Conservation (phyloP, 2,329 filamentous ascomycete genomes). For the Bipolaris victoriae region DNA sequence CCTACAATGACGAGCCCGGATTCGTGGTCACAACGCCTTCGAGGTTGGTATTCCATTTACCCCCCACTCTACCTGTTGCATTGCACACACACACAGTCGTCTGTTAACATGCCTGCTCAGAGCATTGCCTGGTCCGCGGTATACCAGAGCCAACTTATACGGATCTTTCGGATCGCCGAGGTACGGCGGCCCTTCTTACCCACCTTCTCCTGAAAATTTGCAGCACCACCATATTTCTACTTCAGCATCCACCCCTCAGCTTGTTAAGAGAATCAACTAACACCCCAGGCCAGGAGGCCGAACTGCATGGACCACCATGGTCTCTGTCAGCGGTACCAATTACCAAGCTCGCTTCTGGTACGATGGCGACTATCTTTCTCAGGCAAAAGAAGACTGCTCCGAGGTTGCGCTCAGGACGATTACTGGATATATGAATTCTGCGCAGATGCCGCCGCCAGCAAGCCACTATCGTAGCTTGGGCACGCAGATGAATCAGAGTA, state of each 20-base stretch:
- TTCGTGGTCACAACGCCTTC: conserved; percentile 38
- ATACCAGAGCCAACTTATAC: conserved; percentile 40
- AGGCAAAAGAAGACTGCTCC: conserved; percentile 47
- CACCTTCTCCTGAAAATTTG: background rate
- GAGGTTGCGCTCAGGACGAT: conserved; percentile 39
- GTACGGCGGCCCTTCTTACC: conserved; percentile 23
- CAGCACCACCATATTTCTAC: background rate
- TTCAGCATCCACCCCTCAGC: background rate
- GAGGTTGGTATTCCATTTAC: conserved; percentile 26
- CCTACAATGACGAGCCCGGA: conserved; percentile 27
- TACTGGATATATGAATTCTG: conserved; percentile 27
- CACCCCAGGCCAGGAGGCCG: conserved; percentile 37
- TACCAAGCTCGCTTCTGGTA: conserved; percentile 48
- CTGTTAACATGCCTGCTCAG: conserved; percentile 23
- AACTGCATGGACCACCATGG: conserved; percentile 47
- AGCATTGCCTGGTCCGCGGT: conserved; percentile 38
- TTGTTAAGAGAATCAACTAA: conserved; percentile 1
- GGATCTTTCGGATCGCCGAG: conserved; percentile 48
- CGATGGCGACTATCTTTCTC: conserved; percentile 40
- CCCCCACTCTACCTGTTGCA: background rate
- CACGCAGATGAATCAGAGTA: conserved; percentile 7
- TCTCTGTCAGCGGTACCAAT: conserved; percentile 31
- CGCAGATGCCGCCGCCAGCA: conserved; percentile 31
- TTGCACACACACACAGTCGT: background rate
- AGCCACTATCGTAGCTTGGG: conserved; percentile 26